phyloP scores from a whole-genome alignment of 805 yeast species.

The Sugiyamaella chiloensis region DNA sequence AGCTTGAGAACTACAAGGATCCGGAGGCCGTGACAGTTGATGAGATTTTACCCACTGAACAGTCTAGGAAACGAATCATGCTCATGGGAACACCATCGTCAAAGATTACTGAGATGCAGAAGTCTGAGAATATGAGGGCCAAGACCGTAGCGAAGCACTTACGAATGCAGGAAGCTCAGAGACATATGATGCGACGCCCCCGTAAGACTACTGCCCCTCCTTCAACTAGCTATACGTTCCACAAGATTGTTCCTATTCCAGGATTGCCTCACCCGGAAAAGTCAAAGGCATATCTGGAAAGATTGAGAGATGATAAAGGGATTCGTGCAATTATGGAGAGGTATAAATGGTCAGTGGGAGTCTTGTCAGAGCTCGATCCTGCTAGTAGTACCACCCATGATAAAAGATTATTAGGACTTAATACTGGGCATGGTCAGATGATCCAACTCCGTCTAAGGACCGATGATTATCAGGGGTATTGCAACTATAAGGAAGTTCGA shows the following conservation, averaged over 20 bases:
- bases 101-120: conserved; percentile 25
- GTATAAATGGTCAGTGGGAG: conserved; percentile 35
- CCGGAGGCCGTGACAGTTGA: conserved; percentile 18
- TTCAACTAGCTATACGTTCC: conserved; percentile 32
- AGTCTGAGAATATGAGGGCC: conserved; percentile 19
- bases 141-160: neutral
- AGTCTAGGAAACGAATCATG: conserved; percentile 25
- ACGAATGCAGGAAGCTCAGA: conserved; percentile 15
- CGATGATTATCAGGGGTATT: conserved; percentile 37
- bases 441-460: conserved; percentile 38
- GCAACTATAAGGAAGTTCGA: conserved; percentile 33
- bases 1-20: conserved; percentile 14
- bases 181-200: conserved; percentile 10
- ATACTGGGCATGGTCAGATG: conserved; percentile 34
- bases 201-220: conserved; percentile 10
- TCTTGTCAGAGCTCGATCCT: conserved; percentile 39
- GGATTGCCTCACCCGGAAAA: conserved; percentile 31
- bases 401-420: conserved; percentile 32
- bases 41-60: conserved; percentile 16
- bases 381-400: conserved; percentile 33
- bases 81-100: conserved; percentile 32
- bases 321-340: conserved; percentile 36
- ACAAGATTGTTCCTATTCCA: conserved; percentile 30
- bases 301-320: conserved; percentile 35
- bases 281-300: conserved; percentile 30